These are phyloP conservation scores for Acanthamoeba divionensis DNA, from an alignment of 208 protist species.

Conservation along the genomic window DNA sequence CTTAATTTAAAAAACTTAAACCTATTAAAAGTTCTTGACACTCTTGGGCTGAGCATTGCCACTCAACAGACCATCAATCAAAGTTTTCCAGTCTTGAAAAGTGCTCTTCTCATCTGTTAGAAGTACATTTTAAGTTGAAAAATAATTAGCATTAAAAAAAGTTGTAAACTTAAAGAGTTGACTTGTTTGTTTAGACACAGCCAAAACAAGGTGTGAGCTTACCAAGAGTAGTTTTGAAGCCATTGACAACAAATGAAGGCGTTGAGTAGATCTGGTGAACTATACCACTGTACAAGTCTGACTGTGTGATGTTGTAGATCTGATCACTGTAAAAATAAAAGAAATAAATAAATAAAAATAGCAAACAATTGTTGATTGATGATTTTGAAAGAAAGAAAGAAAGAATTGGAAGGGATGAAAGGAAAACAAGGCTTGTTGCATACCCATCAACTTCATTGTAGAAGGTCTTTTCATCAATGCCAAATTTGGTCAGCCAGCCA, in stretches of 20 bases:
- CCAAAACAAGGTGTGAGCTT: too few species aligned
- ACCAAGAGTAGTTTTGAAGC: constrained; percentile 3
- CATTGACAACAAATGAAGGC: constrained; percentile 10
- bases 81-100: neutral
- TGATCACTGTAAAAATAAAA: neutral
- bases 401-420: too few species aligned
- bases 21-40: too few species aligned
- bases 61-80: neutral
- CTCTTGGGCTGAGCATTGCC: too few species aligned
- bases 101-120: neutral
- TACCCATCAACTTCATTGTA: neutral
- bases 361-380: neutral
- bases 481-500: neutral
- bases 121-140: too few species aligned
- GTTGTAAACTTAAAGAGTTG: too few species aligned
- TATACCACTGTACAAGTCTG: neutral
- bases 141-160: too few species aligned
- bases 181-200: too few species aligned
- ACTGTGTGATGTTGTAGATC: neutral
- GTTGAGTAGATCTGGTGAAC: constrained; percentile 14
- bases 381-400: too few species aligned
- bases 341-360: neutral
- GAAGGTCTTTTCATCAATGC: neutral
- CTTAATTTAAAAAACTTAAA: too few species aligned
- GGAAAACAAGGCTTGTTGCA: too few species aligned